phyloP scores from a whole-genome alignment of 169 alveolate genomes.

The Eimeria maxima region DNA sequence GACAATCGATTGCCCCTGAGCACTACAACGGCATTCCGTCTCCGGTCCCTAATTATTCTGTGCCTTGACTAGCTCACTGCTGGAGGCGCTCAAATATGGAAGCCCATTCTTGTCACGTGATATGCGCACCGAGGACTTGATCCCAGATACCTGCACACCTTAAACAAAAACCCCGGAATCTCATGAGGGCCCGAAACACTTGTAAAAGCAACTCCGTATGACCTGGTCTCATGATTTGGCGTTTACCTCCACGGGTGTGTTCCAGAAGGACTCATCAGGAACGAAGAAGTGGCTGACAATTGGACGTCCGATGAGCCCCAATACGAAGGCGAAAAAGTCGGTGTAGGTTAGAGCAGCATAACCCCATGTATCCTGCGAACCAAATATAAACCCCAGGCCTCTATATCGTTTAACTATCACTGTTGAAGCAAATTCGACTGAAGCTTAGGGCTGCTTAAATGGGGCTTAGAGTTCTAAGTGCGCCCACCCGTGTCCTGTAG shows the following conservation, averaged over 20 bases:
- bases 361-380: slow-evolving; percentile 5
- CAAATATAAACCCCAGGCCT: background rate
- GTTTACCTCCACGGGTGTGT: slow-evolving; percentile 23
- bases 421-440: background rate
- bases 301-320: slow-evolving; percentile 31
- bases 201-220: background rate
- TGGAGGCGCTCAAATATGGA: slow-evolving; percentile 54
- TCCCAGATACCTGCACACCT: slow-evolving; percentile 33
- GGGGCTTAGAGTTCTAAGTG: background rate
- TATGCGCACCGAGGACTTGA: slow-evolving; percentile 3
- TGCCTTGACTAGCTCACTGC: slow-evolving; percentile 13
- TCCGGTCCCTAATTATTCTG: background rate
- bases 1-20: background rate
- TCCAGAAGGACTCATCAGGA: slow-evolving; percentile 32
- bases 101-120: slow-evolving; percentile 16
- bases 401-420: background rate
- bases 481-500: slow-evolving; percentile 30
- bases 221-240: background rate
- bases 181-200: background rate
- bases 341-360: slow-evolving; percentile 12
- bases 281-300: slow-evolving; percentile 13
- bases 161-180: background rate
- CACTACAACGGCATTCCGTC: background rate
- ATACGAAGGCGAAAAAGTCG: slow-evolving; percentile 48
- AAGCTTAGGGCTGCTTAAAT: background rate